Conservation (phyloP, 495 filamentous ascomycete genomes). For the Melanomma pulvis-pyrius region DNA sequence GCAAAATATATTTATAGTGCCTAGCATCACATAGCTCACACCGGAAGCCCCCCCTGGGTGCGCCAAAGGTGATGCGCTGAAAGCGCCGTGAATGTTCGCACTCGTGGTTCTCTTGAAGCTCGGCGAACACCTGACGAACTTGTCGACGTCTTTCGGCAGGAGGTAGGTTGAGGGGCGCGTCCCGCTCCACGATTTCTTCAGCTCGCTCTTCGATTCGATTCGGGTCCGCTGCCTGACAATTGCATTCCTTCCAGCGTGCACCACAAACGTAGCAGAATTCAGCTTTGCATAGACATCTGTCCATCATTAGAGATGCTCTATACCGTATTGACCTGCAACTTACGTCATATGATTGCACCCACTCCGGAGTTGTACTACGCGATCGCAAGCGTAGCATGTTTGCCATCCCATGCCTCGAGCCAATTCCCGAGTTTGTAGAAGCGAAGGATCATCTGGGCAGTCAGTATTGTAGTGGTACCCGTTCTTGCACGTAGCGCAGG, state of each 20-base stretch:
- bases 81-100: neutral
- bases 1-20: neutral
- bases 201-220: neutral
- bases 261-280: neutral
- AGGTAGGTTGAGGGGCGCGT: neutral
- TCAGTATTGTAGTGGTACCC: neutral
- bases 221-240: neutral
- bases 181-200: neutral
- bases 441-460: neutral
- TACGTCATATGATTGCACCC: neutral
- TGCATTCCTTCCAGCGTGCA: neutral
- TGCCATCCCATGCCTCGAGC: neutral
- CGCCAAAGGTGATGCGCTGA: neutral
- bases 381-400: neutral
- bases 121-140: neutral
- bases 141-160: neutral
- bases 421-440: neutral
- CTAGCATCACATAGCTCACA: neutral
- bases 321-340: neutral
- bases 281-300: neutral
- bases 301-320: neutral
- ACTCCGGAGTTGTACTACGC: neutral
- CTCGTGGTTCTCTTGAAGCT: neutral
- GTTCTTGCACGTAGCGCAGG: constrained; percentile 15
- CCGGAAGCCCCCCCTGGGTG: neutral